These are phyloP conservation scores for Penicillium flavigenum DNA, from an alignment of 495 filamentous ascomycete genomes.

Conservation along the genomic window DNA sequence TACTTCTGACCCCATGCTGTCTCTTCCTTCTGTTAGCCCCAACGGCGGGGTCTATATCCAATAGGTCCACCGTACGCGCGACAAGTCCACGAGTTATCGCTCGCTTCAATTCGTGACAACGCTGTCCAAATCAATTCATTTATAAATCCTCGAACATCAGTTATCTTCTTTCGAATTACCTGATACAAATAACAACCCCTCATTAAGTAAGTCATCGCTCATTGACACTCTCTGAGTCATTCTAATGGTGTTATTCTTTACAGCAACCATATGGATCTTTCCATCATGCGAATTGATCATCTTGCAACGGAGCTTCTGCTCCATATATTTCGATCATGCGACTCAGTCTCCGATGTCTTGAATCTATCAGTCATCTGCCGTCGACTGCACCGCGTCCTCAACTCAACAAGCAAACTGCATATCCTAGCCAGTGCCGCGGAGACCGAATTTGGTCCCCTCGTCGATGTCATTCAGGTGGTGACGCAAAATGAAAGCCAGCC, in stretches of 20 bases:
- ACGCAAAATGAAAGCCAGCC: slow-evolving; percentile 58
- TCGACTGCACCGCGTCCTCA: slow-evolving; percentile 54
- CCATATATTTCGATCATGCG: slow-evolving; percentile 58
- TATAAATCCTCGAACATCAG: background rate
- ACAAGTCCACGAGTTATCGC: slow-evolving; percentile 23
- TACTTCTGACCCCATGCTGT: slow-evolving; percentile 33
- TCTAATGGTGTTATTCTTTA: slow-evolving; percentile 6
- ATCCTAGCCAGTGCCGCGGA: slow-evolving; percentile 55
- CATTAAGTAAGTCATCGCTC: slow-evolving; percentile 13
- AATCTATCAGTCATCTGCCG: slow-evolving; percentile 55
- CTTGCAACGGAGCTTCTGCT: slow-evolving; percentile 63
- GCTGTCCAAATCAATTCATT: slow-evolving; percentile 16
- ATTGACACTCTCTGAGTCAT: slow-evolving; percentile 1
- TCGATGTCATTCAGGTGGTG: slow-evolving; percentile 60
- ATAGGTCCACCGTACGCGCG: slow-evolving; percentile 34
- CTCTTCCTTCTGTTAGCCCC: slow-evolving; percentile 62
- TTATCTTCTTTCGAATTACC: background rate
- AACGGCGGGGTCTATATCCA: slow-evolving; percentile 64
- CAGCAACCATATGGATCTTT: slow-evolving; percentile 14
- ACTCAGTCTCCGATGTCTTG: slow-evolving; percentile 52
- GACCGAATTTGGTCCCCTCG: slow-evolving; percentile 59
- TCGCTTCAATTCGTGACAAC: slow-evolving; percentile 37
- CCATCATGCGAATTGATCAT: slow-evolving; percentile 48
- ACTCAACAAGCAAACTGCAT: slow-evolving; percentile 50
- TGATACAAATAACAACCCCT: background rate